These are phyloP conservation scores for Termitomyces sp. DNA, from an alignment of 768 basidiomycete species.

Conservation along the genomic window DNA sequence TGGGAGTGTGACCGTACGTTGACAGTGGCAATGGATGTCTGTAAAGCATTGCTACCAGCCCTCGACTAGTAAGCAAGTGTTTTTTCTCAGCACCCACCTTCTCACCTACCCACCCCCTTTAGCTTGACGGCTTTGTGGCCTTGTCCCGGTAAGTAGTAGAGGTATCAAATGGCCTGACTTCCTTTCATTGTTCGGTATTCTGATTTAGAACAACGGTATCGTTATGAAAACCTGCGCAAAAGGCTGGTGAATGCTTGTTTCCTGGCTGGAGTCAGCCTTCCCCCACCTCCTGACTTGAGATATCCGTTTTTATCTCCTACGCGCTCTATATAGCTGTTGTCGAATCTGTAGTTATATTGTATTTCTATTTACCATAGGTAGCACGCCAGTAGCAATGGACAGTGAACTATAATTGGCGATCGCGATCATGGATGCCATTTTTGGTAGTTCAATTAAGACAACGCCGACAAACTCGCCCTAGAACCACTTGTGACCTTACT, in stretches of 20 bases:
- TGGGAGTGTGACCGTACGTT: conserved; percentile 59
- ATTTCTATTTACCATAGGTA: conserved; percentile 8
- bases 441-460: conserved; percentile 19
- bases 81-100: conserved; percentile 1
- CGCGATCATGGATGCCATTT: conserved; percentile 16
- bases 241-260: conserved; percentile 42
- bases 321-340: conserved; percentile 13
- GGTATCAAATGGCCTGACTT: background rate
- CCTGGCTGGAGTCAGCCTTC: conserved; percentile 39
- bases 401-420: conserved; percentile 9
- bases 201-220: conserved; percentile 43
- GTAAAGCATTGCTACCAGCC: conserved; percentile 53
- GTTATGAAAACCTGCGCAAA: conserved; percentile 41
- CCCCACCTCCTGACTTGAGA: conserved; percentile 33
- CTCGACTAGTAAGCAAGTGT: conserved; percentile 44
- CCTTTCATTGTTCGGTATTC: background rate
- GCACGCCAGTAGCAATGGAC: conserved; percentile 1
- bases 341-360: background rate
- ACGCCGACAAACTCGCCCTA: conserved; percentile 13
- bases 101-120: conserved; percentile 7
- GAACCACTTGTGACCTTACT: conserved; percentile 14
- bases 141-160: conserved; percentile 42
- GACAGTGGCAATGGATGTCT: conserved; percentile 56
- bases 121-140: conserved; percentile 60
- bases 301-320: conserved; percentile 23